Percentiles rank a stretch among this genome's conserved stretches.
Evolutionary conservation across 345 rosid species (phyloP).

Genomic region (Ceriops zippeliana): DNA sequence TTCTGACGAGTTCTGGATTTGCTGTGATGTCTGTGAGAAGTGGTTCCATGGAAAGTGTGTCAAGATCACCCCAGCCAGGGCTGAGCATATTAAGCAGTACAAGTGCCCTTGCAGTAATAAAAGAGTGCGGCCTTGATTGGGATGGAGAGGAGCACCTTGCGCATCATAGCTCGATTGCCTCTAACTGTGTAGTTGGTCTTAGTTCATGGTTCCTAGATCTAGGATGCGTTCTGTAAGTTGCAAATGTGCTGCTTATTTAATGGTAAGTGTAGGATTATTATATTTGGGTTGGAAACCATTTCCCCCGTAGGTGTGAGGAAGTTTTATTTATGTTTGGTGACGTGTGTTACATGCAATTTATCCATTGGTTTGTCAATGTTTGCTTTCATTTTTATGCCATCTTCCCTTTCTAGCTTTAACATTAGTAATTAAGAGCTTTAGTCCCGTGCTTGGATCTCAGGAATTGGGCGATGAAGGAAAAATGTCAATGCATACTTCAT

Average conservation of each 20-base stretch:
- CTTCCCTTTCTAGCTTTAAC: not conserved
- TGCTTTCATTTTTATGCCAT: not conserved
- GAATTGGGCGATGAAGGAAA: too few species aligned
- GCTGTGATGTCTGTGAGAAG: conserved; percentile 27
- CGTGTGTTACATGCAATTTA: conserved; percentile 17
- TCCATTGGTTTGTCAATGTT: conserved; percentile 1
- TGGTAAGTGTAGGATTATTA: conserved; percentile 25
- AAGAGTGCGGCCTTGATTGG: conserved; percentile 23
- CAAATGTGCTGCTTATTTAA: conserved; percentile 25
- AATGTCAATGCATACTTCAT: too few species aligned
- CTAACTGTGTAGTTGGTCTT: conserved; percentile 47
- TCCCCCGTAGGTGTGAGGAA: conserved; percentile 17
- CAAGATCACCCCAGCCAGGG: conserved; percentile 28
- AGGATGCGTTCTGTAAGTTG: conserved; percentile 30
- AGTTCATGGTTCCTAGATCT: conserved; percentile 29
- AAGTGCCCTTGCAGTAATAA: conserved; percentile 29
- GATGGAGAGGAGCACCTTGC: not conserved
- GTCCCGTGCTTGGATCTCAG: too few species aligned
- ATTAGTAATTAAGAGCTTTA: not conserved
- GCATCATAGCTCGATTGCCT: conserved; percentile 26
- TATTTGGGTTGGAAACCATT: conserved; percentile 17
- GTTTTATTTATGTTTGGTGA: conserved; percentile 12
- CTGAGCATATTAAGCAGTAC: conserved; percentile 31
- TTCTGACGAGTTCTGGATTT: conserved; percentile 28
- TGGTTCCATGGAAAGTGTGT: conserved; percentile 30